A percentile compares a stretch with the other conserved stretches of the same genome.
Conservation (phyloP, 345 rosid species). For the Anacardium occidentale region DNA sequence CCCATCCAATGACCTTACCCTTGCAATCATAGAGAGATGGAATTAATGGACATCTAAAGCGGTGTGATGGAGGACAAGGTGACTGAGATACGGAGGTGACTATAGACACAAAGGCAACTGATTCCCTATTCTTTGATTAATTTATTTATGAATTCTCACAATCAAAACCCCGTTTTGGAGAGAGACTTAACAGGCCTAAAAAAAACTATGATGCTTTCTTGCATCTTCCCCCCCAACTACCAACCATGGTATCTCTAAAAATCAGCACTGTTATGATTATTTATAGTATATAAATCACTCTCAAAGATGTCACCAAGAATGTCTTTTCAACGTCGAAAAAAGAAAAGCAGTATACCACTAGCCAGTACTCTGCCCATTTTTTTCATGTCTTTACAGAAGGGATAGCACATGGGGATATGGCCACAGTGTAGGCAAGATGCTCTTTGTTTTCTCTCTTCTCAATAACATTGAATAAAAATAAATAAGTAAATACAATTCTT, state of each 20-base stretch:
- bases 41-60: conserved; percentile 49
- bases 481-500: conserved; percentile 18
- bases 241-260: conserved; percentile 55
- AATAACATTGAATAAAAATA: conserved; percentile 3
- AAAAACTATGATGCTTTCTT: conserved; percentile 37
- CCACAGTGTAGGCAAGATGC: conserved; percentile 64
- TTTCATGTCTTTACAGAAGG: conserved; percentile 69
- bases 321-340: conserved; percentile 62
- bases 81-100: conserved; percentile 53
- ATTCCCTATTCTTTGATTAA: conserved; percentile 25
- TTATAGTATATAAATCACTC: conserved; percentile 15
- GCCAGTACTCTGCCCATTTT: conserved; percentile 26
- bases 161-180: conserved; percentile 20
- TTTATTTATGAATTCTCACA: neutral
- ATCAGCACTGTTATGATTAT: conserved; percentile 29
- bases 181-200: conserved; percentile 40
- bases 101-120: conserved; percentile 36
- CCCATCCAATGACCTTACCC: conserved; percentile 11
- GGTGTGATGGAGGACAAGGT: conserved; percentile 41
- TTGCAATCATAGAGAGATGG: conserved; percentile 51
- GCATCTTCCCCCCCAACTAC: conserved; percentile 77
- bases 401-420: conserved; percentile 88
- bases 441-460: conserved; percentile 48
- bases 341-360: conserved; percentile 23
- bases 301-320: conserved; percentile 47